Evolutionary conservation across 148 eudicot species (phyloP), one percentile per base, ranked within the genome.

Genomic region (Rheum nobile): DNA sequence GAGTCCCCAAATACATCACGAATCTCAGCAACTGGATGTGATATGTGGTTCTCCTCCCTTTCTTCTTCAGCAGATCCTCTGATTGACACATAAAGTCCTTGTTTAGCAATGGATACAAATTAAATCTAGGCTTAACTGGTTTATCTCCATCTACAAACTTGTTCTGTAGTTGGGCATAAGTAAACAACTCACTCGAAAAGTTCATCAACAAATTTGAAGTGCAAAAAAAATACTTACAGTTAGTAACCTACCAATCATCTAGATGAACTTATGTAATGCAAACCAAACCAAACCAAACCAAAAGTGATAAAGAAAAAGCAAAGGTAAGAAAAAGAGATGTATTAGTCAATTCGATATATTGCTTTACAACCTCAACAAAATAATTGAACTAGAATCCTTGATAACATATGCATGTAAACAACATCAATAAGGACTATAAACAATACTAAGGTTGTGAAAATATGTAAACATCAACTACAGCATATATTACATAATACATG

Each of bases 1-100:
- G 99, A 92, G 72, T 96, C 99, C 71, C 99, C 99, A 89, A 96
- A 96, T 52, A 96, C 99, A 75, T 92, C 96, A 84, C 90, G 94
- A 55, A 96, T 86, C 81, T 90, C 99, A 75, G 96, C 88, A 76
- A 90, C 88, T 74, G 96, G 85, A 48, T 87, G 82, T 67, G 83
- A 80, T 75, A 83, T 68, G 26, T 80, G 86, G 78, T 85, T 80
- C 71, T 82, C 87, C 72, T 88, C 89, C 84, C 86, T 88, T 79
- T 90, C 99, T 76, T 91, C 90, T 73, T 83, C 92, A 79, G 84
- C 84, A 76, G 91, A 89, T 76, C 80, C 82, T 78, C 87, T 86
- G 80, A 76, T 67, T 57, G 47, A 70, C 7, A 39, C 61, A 37
- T 41, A 39, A n/a, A 80, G 75, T 38, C 73, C 26, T 61, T 14